phyloP scores from a whole-genome alignment of 768 basidiomycete species.

The Tricholoma bakamatsutake region DNA sequence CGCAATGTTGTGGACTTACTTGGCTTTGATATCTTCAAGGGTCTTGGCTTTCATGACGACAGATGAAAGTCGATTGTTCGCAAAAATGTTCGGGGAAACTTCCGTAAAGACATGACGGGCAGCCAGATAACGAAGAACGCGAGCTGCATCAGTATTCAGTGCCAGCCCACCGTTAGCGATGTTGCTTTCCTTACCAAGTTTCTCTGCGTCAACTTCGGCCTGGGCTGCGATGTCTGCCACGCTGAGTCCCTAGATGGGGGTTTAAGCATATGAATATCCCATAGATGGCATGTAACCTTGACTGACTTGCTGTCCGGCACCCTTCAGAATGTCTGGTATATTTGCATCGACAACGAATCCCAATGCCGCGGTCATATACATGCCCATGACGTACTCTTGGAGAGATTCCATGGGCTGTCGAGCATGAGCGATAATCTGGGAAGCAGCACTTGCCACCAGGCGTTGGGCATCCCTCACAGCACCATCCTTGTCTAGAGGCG shows the following conservation, averaged over 20 bases:
- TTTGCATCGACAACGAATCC: conserved; percentile 23
- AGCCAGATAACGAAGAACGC: conserved; percentile 19
- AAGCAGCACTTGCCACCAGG: conserved; percentile 20
- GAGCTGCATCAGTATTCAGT: conserved; percentile 5
- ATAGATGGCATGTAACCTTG: not conserved
- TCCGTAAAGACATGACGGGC: conserved; percentile 21
- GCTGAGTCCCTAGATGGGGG: conserved; percentile 23
- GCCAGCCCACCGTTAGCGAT: not conserved
- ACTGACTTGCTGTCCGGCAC: conserved; percentile 19
- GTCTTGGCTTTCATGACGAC: conserved; percentile 24
- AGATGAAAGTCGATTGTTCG: conserved; percentile 21
- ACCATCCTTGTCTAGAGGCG: conserved; percentile 12
- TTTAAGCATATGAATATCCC: conserved; percentile 6
- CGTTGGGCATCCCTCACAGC: conserved; percentile 9
- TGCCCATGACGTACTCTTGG: conserved; percentile 7
- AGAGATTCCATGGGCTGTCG: conserved; percentile 14
- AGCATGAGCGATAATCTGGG: conserved; percentile 21
- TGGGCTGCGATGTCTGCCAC: conserved; percentile 27
- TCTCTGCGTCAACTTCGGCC: conserved; percentile 19
- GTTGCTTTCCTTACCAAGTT: not conserved
- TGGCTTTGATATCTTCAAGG: conserved; percentile 19
- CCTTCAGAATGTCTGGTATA: conserved; percentile 29
- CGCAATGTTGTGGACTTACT: conserved; percentile 15
- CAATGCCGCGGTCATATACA: conserved; percentile 14
- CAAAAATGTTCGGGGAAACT: conserved; percentile 20